Evolutionary conservation across 2,329 filamentous ascomycete species (phyloP).

Genomic region (Xylariaceae sp.): DNA sequence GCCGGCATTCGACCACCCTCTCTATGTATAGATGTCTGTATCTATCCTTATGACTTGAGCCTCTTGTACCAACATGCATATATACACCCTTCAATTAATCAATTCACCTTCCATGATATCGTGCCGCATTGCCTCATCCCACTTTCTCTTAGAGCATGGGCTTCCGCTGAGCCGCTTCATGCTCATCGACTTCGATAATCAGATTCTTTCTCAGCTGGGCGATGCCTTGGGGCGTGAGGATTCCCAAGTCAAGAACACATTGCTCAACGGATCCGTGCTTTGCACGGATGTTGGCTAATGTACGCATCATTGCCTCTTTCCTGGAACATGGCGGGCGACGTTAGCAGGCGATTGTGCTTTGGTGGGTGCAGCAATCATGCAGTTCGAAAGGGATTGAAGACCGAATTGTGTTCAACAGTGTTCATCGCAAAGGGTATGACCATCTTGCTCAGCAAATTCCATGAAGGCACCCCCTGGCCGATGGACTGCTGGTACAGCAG

Average conservation of each 20-base stretch:
- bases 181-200: conserved; percentile 26
- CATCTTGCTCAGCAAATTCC: no score
- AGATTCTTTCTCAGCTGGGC: conserved; percentile 31
- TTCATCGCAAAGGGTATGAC: no score
- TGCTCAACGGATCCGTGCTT: conserved; percentile 59
- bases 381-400: not conserved
- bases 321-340: conserved; percentile 28
- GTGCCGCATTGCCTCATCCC: not conserved
- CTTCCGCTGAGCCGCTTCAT: conserved; percentile 27
- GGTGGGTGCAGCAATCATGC: not conserved
- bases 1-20: conserved; percentile 9
- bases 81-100: conserved; percentile 20
- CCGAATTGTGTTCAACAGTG: no score
- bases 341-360: not conserved
- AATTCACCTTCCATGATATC: conserved; percentile 1
- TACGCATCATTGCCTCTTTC: conserved; percentile 45
- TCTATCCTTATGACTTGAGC: conserved; percentile 12
- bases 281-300: conserved; percentile 49
- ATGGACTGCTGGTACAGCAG: not conserved
- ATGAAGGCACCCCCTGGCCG: not conserved
- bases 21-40: conserved; percentile 20
- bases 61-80: conserved; percentile 16
- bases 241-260: conserved; percentile 56
- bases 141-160: conserved; percentile 12
- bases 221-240: conserved; percentile 52